Evolutionary conservation across 441 rosid species (phyloP).

Genomic region (Euphorbia schlechtendalii): DNA sequence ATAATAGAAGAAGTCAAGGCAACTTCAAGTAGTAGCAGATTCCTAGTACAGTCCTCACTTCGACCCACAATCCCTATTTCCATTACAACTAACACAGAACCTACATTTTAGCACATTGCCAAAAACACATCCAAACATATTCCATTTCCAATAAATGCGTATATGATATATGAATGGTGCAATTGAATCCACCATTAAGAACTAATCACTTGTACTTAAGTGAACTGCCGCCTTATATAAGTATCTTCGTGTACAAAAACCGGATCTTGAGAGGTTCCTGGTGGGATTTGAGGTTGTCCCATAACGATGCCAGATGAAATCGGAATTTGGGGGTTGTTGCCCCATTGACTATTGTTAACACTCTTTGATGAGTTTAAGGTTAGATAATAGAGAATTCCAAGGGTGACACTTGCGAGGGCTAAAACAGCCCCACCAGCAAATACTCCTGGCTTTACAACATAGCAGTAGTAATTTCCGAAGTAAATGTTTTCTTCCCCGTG

Average conservation of each 20-base stretch:
- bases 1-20: no score
- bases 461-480: slow-evolving; percentile 55
- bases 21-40: not conserved
- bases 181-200: not conserved
- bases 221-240: slow-evolving; percentile 68
- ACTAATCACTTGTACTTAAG: slow-evolving; percentile 30
- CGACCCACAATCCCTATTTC: not conserved
- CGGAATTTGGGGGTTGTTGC: slow-evolving; percentile 27
- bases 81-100: not conserved
- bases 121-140: not conserved
- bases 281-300: slow-evolving; percentile 79
- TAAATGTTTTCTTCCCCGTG: slow-evolving; percentile 45
- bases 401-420: slow-evolving; percentile 47
- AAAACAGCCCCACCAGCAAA: slow-evolving; percentile 69
- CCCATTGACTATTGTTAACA: slow-evolving; percentile 17
- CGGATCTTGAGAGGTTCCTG: slow-evolving; percentile 56
- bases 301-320: slow-evolving; percentile 55
- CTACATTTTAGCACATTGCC: not conserved
- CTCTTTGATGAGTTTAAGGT: slow-evolving; percentile 42
- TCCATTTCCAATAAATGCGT: not conserved
- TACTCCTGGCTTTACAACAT: slow-evolving; percentile 74
- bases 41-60: not conserved
- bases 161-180: not conserved
- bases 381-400: slow-evolving; percentile 67
- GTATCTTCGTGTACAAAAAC: slow-evolving; percentile 87